phyloP scores from a whole-genome alignment of 148 eudicot species.

The Simmondsia chinensis region DNA sequence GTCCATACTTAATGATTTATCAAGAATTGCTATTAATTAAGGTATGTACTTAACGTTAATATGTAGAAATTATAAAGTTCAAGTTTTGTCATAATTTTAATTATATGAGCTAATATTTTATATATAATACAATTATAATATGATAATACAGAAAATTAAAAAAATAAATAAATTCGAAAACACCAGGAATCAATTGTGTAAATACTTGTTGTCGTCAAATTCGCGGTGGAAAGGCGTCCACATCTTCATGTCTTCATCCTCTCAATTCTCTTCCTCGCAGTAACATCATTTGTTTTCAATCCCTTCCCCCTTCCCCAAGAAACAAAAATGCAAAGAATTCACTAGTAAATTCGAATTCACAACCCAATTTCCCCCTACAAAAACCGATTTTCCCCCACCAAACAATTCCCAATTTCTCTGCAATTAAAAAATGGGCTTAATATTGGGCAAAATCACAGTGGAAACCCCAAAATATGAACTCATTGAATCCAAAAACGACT shows the following conservation, averaged over 20 bases:
- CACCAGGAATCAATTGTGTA: no score
- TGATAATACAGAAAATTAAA: no score
- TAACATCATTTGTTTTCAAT: not conserved
- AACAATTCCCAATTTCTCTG: not conserved
- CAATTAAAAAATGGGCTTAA: slow-evolving; percentile 33
- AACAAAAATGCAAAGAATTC: not conserved
- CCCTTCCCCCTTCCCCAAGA: slow-evolving; percentile 5
- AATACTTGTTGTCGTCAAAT: no score
- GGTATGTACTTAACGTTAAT: no score
- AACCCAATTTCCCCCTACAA: not conserved
- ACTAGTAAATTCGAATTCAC: not conserved
- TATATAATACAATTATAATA: no score
- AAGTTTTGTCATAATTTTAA: no score
- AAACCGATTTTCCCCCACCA: not conserved
- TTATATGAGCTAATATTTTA: no score
- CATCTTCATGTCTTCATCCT: slow-evolving; percentile 1
- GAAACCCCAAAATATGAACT: slow-evolving; percentile 58
- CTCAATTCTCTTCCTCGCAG: not conserved
- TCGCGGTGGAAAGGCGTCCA: slow-evolving; percentile 9
- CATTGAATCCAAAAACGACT: slow-evolving; percentile 28
- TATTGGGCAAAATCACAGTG: slow-evolving; percentile 49
- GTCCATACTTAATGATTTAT: no score
- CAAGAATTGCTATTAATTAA: no score
- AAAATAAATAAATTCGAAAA: no score
- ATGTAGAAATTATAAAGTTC: no score